Base-by-base conservation (phyloP, 176 grass and related monocot species). In the Cymbopogon citratus region DNA sequence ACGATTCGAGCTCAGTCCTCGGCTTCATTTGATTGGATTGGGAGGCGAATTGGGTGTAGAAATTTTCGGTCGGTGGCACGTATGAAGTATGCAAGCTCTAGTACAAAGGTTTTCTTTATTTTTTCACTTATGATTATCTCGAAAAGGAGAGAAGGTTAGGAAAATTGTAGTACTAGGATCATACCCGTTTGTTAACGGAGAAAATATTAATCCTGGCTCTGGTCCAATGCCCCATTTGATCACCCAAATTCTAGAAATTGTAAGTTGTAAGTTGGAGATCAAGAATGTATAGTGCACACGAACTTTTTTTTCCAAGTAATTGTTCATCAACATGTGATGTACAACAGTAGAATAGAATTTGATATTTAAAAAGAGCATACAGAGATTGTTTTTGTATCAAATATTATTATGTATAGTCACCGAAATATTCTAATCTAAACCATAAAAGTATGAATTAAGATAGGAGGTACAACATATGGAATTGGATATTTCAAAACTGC, bases 101-200 rank as follows among this genome's bases (percentile, higher is more conserved):
- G 67, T 10, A 25, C 11, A 68, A 6, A 60, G 46, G 15, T 73
- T 79, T 87, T 73, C 8, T 10, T 41, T 41, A 18, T 0, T 15
- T 46, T 9, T 23, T 2, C 7, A 21, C 0, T 25, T 35, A 33
- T 33, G 1, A 7, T 45, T 3, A 1, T 80, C 81, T 75, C 51
- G n/a, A n/a, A 24, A 74, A 88, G 36, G 59, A 60, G n/a, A 60
- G 56, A 25, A 84, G 71, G 26, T 70, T 70, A 75, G 75, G 61
- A 26, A 75, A 25, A 44, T 8, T 15, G 3, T 67, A n/a, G 27
- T 29, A 51, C 46, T 51, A 52, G 49, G 18, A 52, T 52, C 49
- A 21, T 52, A 2, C 16, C 6, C 1, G 46, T n/a, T n/a, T n/a
- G n/a, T n/a, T n/a, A n/a, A n/a, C 9, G 21, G 52, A n/a, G 21